These are phyloP conservation scores for Nigrograna mackinnonii DNA, from an alignment of 2,329 filamentous ascomycete genomes.

Conservation along the genomic window DNA sequence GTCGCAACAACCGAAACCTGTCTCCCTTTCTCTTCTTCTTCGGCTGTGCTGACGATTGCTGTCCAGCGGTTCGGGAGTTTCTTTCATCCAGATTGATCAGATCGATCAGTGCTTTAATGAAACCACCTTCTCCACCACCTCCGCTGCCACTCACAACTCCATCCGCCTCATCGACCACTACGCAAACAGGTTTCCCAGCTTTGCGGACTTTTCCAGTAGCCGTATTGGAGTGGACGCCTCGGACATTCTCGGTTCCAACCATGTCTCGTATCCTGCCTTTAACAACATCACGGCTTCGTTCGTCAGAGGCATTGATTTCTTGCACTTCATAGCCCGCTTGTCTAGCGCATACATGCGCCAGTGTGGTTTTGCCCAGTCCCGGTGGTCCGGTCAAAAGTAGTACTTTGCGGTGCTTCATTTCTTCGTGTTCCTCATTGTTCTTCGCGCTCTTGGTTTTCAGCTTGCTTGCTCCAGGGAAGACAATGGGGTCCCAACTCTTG, in stretches of 20 bases:
- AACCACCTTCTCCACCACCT: constrained; percentile 80
- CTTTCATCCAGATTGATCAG: constrained; percentile 84
- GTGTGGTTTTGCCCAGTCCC: constrained; percentile 91
- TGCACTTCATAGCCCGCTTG: constrained; percentile 96
- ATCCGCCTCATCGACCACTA: constrained; percentile 95
- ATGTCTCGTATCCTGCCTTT: constrained; percentile 89
- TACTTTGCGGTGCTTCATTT: constrained; percentile 83
- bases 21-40: constrained; percentile 76
- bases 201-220: constrained; percentile 64
- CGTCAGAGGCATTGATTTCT: constrained; percentile 97
- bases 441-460: constrained; percentile 55
- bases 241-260: constrained; percentile 92
- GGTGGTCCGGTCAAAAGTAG: constrained; percentile 89
- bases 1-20: constrained; percentile 82
- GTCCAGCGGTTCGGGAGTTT: constrained; percentile 58
- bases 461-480: constrained; percentile 78
- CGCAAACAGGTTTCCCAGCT: constrained; percentile 83
- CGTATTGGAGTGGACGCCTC: constrained; percentile 63
- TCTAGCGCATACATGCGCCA: constrained; percentile 92
- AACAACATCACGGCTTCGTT: constrained; percentile 86
- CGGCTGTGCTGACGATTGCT: constrained; percentile 33
- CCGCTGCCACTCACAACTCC: constrained; percentile 84
- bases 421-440: constrained; percentile 60
- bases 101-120: constrained; percentile 93
- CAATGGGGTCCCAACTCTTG: constrained; percentile 89